Base-by-base conservation (phyloP, 1,284 basidiomycete species). In the Puccinia horiana region DNA sequence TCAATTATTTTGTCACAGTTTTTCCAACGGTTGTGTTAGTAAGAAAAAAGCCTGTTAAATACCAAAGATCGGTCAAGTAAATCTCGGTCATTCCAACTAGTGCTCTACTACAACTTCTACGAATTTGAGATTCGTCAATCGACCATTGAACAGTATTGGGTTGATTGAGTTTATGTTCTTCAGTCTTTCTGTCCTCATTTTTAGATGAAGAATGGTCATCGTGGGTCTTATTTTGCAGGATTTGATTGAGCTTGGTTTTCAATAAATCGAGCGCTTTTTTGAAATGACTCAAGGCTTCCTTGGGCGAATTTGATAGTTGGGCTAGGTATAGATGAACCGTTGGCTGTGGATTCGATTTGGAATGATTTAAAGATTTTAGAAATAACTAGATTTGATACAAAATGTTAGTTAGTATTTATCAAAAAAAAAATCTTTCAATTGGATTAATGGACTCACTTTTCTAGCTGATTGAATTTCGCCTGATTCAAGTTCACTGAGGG, bases 1-100 rank as follows among this genome's bases (percentile, higher is more conserved):
- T 35, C 82, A 49, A 32, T 83, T n/a, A 58, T n/a, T n/a, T 8
- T 58, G 6, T 29, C 9, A 6, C 11, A 61, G n/a, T 83, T 70
- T 85, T 83, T 52, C 94, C 89, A 0, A 93, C 92, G 86, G 96
- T 95, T 1, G 96, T 94, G 79, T 83, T 0, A 93, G 91, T 84
- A 94, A 92, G 11, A 92, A 90, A 83, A 91, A 88, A 2, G 94
- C 94, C 16, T 90, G 88, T 93, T 20, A 70, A 8, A 79, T 40
- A 65, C 95, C 95, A 97, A 69, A 98, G 88, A 88, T 96, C 94
- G 84, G 95, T 94, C 92, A 98, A 95, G 93, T 95, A 98, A 42
- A 97, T 92, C 87, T 97, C 95, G 23, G 96, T 93, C 91, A 96
- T 96, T 23, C 93, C 93, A 29, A 96, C 91, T 37, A 96, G 88